Evolutionary conservation across 2,329 filamentous ascomycete genomes (phyloP).

Genomic region (Albophoma yamanashiensis): DNA sequence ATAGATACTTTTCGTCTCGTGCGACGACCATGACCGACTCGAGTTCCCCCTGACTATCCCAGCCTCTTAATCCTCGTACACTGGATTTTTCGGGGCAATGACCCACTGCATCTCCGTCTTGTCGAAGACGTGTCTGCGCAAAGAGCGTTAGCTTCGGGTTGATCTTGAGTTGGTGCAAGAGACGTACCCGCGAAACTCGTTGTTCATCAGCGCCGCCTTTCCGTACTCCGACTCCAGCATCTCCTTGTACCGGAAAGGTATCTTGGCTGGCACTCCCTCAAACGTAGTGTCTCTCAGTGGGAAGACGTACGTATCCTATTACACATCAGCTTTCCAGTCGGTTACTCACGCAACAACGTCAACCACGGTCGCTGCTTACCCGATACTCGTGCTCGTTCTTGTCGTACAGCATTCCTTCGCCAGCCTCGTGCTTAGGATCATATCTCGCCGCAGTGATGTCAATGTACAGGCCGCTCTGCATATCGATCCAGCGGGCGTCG

Average conservation of each 20-base stretch:
- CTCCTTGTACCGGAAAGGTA: constrained; percentile 52
- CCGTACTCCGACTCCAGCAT: constrained; percentile 49
- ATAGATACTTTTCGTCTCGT: background rate
- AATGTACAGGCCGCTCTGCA: constrained; percentile 34
- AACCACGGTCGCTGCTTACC: constrained; percentile 15
- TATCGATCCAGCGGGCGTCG: constrained; percentile 39
- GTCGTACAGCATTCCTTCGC: constrained; percentile 35
- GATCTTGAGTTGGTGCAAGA: constrained; percentile 1
- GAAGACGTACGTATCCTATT: constrained; percentile 48
- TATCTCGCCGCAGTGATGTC: constrained; percentile 42
- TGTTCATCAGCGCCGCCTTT: constrained; percentile 36
- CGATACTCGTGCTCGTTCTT: constrained; percentile 41
- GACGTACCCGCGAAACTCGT: constrained; percentile 40
- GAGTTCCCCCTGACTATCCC: background rate
- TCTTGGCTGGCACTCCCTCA: constrained; percentile 54
- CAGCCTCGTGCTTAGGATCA: constrained; percentile 28
- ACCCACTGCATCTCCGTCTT: constrained; percentile 24
- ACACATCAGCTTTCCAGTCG: background rate
- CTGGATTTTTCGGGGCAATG: background rate
- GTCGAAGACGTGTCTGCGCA: constrained; percentile 28
- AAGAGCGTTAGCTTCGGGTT: background rate
- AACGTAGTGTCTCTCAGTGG: constrained; percentile 60
- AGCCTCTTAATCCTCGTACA: background rate
- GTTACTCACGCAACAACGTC: no score
- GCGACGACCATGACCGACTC: background rate